Evolutionary conservation across 495 filamentous ascomycete genomes (phyloP).

Genomic region (Lepraria neglecta): DNA sequence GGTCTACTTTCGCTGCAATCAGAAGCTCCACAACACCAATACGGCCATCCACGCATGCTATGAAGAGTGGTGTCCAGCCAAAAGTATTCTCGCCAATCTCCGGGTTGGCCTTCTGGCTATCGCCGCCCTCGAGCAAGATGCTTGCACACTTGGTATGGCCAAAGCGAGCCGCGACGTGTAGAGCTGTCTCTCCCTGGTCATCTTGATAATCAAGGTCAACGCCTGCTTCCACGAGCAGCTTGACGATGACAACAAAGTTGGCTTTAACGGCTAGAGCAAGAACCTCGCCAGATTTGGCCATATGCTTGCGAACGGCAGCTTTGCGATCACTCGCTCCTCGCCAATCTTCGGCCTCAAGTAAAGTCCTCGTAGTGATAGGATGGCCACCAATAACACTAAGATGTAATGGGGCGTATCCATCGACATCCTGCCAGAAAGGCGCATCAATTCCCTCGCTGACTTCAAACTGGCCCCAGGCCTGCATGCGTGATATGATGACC

Average conservation of each 20-base stretch:
- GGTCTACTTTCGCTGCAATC: slow-evolving; percentile 66
- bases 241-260: slow-evolving; percentile 75
- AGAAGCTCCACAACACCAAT: slow-evolving; percentile 68
- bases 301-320: slow-evolving; percentile 55
- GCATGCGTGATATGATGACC: slow-evolving; percentile 80
- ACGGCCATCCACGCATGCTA: slow-evolving; percentile 83
- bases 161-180: slow-evolving; percentile 88
- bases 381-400: slow-evolving; percentile 89
- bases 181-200: slow-evolving; percentile 82
- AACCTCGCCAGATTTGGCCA: slow-evolving; percentile 83
- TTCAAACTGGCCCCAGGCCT: slow-evolving; percentile 81
- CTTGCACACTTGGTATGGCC: slow-evolving; percentile 74
- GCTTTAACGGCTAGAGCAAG: slow-evolving; percentile 80
- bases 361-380: slow-evolving; percentile 69
- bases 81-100: slow-evolving; percentile 79
- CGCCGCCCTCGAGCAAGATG: slow-evolving; percentile 63
- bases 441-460: slow-evolving; percentile 79
- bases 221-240: slow-evolving; percentile 79
- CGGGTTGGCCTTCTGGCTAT: slow-evolving; percentile 62
- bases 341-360: slow-evolving; percentile 77
- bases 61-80: slow-evolving; percentile 87
- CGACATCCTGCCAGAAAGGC: slow-evolving; percentile 79
- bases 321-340: slow-evolving; percentile 51
- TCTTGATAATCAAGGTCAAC: slow-evolving; percentile 94
- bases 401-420: slow-evolving; percentile 87